phyloP scores from a whole-genome alignment of 306 rosid species.

The Lithocarpus polystachyus region DNA sequence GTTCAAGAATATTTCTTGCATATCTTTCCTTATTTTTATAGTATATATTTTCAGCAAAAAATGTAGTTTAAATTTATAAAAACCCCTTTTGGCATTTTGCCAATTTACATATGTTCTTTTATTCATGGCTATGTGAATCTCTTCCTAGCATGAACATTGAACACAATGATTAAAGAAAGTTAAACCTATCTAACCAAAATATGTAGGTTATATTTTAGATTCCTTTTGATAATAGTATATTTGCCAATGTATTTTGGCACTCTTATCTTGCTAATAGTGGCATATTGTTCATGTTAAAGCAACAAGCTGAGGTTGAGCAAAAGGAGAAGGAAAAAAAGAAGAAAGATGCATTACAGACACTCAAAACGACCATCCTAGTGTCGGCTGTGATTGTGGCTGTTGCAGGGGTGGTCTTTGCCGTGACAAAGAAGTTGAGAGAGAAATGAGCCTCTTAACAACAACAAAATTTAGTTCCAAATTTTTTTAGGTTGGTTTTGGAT shows the following conservation, averaged over 20 bases:
- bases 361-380: constrained; percentile 52
- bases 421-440: constrained; percentile 58
- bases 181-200: too few relatives aligned
- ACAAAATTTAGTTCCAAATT: too few relatives aligned
- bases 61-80: too few relatives aligned
- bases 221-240: background rate
- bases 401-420: constrained; percentile 49
- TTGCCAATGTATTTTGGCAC: background rate
- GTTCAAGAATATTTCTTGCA: too few relatives aligned
- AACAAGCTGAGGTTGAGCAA: constrained; percentile 33
- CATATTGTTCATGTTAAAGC: constrained; percentile 25
- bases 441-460: constrained; percentile 22
- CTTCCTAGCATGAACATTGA: too few relatives aligned
- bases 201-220: background rate
- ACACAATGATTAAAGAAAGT: too few relatives aligned
- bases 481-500: too few relatives aligned
- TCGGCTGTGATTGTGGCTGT: constrained; percentile 55
- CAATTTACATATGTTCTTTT: too few relatives aligned
- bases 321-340: constrained; percentile 24
- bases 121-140: too few relatives aligned
- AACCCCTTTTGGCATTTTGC: too few relatives aligned
- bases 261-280: background rate
- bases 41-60: too few relatives aligned
- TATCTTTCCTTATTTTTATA: too few relatives aligned
- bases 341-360: constrained; percentile 35